Conservation (phyloP, 495 filamentous ascomycete genomes). For the Terfezia boudieri region DNA sequence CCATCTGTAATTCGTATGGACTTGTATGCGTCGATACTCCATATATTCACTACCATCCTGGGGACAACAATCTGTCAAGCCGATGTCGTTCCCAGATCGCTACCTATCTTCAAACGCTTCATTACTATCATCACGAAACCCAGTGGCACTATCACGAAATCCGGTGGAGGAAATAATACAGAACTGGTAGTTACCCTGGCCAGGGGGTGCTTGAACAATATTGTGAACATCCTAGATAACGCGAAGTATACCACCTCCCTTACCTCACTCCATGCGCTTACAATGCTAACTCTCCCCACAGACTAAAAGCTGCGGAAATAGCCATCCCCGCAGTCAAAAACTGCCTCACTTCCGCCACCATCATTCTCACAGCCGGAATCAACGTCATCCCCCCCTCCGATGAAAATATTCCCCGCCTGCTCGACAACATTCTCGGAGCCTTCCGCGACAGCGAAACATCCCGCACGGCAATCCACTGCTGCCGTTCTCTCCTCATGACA, state of each 20-base stretch:
- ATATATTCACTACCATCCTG: conserved; percentile 87
- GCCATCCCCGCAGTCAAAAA: conserved; percentile 73
- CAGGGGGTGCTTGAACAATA: conserved; percentile 14
- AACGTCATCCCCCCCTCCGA: conserved; percentile 51
- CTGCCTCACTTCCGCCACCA: conserved; percentile 62
- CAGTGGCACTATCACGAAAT: conserved; percentile 8
- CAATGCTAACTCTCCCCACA: conserved; percentile 3
- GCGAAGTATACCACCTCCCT: conserved; percentile 10
- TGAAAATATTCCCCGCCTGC: conserved; percentile 12
- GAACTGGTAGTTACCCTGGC: conserved; percentile 17
- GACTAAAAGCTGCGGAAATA: conserved; percentile 13
- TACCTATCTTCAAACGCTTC: conserved; percentile 85
- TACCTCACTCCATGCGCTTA: not conserved
- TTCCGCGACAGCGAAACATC: conserved; percentile 31
- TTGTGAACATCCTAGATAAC: conserved; percentile 17
- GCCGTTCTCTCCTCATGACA: conserved; percentile 54
- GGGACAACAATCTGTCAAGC: conserved; percentile 68
- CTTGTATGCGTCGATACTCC: conserved; percentile 85
- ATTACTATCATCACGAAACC: conserved; percentile 40
- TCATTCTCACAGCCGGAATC: conserved; percentile 61
- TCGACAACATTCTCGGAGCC: conserved; percentile 10
- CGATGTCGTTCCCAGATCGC: conserved; percentile 66
- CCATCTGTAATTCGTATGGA: conserved; percentile 91
- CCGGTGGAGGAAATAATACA: conserved; percentile 16
- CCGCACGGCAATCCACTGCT: conserved; percentile 71